Evolutionary conservation across 225 moss, liverwort and hornwort genomes (phyloP), one percentile per base, ranked within the genome.

Genomic region (Thuidium tamariscinum): DNA sequence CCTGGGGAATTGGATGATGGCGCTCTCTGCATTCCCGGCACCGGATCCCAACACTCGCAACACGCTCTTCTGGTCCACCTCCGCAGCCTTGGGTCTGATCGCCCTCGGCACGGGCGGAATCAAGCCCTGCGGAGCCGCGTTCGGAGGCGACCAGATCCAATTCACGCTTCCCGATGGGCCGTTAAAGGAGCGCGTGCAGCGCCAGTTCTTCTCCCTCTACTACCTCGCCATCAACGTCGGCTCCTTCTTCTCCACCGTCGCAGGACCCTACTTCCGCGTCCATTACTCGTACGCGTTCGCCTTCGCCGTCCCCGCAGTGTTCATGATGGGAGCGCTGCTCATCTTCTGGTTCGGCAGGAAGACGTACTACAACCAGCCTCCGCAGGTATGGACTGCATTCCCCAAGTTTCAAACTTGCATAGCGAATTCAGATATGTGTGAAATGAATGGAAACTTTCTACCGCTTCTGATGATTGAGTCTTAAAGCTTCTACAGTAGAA

Each of bases 81-180:
- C 94, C 5, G 84, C 78, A 37, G 97, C 96, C n/a, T 86, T 99
- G 32, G 88, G 88, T 6, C 79, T 99, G 49, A 99, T 99, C 62
- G 97, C 96, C 18, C 13, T 90, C 46, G 99, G 99, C 34, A 99
- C 99, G 8, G 99, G 97, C 51, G 98, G 98, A 56, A 99, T 99
- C 78, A 99, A 99, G 76, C 99, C 99, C 14, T 99, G 99, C 82
- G 94, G 90, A 21, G 93, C 99, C 12, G 96, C 99, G 13, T 99
- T 99, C 82, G 99, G 99, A 66, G 97, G 99, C 48, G 99, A 99
- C 84, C 99, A 97, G 89, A 96, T 99, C 27, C 94, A 99, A 67
- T 83, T 87, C 57, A 88, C 93, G 20, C 75, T 99, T 2, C 94
- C 96, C 8, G 97, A 97, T 7, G 96, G 99, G 3, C 95, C 95